Conservation (phyloP, 202 grass and related monocot species). For the Sporobolus alterniflorus region DNA sequence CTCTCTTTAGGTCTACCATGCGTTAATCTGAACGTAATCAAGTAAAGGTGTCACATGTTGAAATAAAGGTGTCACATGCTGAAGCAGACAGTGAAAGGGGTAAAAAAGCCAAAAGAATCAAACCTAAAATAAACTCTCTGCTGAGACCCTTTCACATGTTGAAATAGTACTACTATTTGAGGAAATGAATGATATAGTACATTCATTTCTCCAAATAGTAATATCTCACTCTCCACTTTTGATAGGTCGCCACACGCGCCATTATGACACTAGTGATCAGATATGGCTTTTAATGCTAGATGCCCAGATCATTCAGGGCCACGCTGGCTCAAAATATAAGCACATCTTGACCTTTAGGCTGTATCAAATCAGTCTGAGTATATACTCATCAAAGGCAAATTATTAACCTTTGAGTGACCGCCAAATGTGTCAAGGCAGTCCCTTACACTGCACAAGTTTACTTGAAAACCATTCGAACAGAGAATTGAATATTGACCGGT, state of each 20-base stretch:
- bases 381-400: not conserved
- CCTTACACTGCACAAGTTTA: not conserved
- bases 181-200: not conserved
- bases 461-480: not conserved
- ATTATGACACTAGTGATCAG: not conserved
- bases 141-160: not conserved
- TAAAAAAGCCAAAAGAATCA: not conserved
- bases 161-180: not conserved
- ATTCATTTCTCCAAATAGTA: no score
- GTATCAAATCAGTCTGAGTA: not conserved
- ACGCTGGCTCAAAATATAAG: not conserved
- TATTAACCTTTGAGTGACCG: not conserved
- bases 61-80: no score
- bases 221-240: not conserved
- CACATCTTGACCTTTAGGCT: constrained; percentile 9
- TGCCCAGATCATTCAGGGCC: constrained; percentile 1
- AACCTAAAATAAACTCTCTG: not conserved
- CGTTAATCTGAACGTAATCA: not conserved
- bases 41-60: no score
- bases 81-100: not conserved
- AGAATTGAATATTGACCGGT: not conserved
- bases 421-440: not conserved
- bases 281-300: constrained; percentile 5
- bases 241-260: not conserved
- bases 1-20: not conserved